A percentile compares a stretch with the other conserved stretches of the same genome.
Conservation (phyloP, 148 eudicot genomes). For the Fagopyrum esculentum region DNA sequence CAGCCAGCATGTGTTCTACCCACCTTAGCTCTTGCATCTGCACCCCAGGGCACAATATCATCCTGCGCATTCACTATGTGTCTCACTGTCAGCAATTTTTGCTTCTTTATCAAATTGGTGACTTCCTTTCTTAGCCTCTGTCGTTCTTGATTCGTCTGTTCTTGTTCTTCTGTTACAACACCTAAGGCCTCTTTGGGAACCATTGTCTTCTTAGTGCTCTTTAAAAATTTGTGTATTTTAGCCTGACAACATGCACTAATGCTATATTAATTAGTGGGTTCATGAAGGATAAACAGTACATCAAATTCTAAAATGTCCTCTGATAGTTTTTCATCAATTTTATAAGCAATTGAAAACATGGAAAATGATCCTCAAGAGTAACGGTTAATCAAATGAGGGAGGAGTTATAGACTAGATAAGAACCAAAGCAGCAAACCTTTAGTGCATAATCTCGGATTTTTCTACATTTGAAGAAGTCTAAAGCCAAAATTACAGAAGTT, state of each 20-base stretch:
- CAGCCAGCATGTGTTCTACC: neutral
- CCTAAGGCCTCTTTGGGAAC: constrained; percentile 25
- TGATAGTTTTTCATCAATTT: neutral
- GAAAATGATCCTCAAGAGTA: constrained; percentile 5
- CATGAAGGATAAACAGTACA: neutral
- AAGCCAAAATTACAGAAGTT: neutral
- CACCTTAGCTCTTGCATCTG: constrained; percentile 80
- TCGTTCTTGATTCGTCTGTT: constrained; percentile 34
- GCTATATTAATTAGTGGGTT: neutral
- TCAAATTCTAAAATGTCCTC: neutral
- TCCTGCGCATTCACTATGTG: constrained; percentile 45
- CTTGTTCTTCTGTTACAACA: constrained; percentile 19
- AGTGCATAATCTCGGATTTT: neutral
- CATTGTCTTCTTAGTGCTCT: constrained; percentile 58
- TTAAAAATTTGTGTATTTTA: constrained; percentile 61
- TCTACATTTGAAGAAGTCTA: neutral
- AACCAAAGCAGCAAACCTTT: neutral
- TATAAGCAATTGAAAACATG: neutral
- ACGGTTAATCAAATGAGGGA: neutral
- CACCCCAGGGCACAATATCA: constrained; percentile 63
- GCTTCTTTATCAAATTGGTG: constrained; percentile 65
- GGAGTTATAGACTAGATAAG: neutral
- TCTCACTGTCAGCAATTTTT: constrained; percentile 58
- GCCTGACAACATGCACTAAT: constrained; percentile 32
- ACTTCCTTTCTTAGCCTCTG: constrained; percentile 47